phyloP scores from a whole-genome alignment of 148 eudicot species.

The Rhododendron williamsianum region DNA sequence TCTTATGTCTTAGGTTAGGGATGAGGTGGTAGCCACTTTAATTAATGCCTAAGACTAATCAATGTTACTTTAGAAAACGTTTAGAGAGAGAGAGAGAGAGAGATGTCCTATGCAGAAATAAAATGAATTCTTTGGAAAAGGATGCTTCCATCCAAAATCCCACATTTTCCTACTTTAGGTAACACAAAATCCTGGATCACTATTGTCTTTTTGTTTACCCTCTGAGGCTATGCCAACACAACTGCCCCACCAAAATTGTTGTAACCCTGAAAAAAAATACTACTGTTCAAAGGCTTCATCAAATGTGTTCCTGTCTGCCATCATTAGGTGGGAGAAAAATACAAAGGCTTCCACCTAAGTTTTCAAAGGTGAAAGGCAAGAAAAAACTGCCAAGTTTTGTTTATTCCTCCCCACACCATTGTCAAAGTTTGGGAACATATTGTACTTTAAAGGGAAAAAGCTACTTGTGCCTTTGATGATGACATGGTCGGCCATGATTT shows the following conservation, averaged over 20 bases:
- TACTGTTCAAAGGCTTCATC: slow-evolving; percentile 22
- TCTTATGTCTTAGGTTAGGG: not conserved
- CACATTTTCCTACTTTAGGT: slow-evolving; percentile 28
- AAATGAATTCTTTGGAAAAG: slow-evolving; percentile 18
- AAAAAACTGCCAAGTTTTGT: not conserved
- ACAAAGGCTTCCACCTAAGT: slow-evolving; percentile 28
- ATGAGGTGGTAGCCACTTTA: not conserved
- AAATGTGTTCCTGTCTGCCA: slow-evolving; percentile 59
- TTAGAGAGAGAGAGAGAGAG: not conserved
- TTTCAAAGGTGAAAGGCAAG: slow-evolving; percentile 14
- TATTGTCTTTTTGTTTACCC: slow-evolving; percentile 20
- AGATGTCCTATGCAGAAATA: not conserved
- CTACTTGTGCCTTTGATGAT: slow-evolving; percentile 35
- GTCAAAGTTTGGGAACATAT: slow-evolving; percentile 19
- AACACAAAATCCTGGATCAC: slow-evolving; percentile 24
- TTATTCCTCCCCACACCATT: slow-evolving; percentile 14
- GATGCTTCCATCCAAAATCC: slow-evolving; percentile 20
- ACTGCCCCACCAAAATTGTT: slow-evolving; percentile 32
- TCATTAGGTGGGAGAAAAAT: slow-evolving; percentile 36
- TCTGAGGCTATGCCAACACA: slow-evolving; percentile 23
- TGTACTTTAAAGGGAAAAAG: slow-evolving; percentile 27
- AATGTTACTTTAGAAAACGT: not conserved
- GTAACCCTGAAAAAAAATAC: slow-evolving; percentile 11
- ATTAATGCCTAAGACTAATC: not conserved
- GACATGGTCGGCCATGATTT: slow-evolving; percentile 55